Conservation (phyloP, 2,329 filamentous ascomycete species). For the Arthrobotrys conoides region DNA sequence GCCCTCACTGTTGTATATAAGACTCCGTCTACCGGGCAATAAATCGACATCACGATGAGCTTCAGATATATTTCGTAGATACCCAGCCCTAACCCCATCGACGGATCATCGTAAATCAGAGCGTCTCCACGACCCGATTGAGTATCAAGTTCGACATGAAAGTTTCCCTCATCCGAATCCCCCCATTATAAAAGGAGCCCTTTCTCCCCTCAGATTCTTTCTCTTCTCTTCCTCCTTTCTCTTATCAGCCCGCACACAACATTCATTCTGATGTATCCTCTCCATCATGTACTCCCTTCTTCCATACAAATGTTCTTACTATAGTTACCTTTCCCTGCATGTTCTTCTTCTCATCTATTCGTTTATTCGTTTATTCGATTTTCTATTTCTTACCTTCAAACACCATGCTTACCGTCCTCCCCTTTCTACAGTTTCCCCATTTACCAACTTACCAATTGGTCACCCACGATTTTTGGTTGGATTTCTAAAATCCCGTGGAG, state of each 20-base stretch:
- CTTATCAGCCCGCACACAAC: neutral
- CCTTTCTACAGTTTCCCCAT: constrained; percentile 12
- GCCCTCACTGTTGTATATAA: neutral
- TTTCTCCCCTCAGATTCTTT: neutral
- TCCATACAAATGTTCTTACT: too few species aligned
- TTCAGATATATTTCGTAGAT: neutral
- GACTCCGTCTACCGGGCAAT: neutral
- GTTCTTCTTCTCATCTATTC: neutral
- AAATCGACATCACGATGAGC: too few species aligned
- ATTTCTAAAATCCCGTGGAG: constrained; percentile 1
- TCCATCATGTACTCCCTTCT: neutral
- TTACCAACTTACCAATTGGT: neutral
- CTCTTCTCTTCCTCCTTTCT: neutral
- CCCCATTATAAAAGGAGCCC: constrained; percentile 3
- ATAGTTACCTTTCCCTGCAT: neutral
- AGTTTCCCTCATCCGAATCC: neutral
- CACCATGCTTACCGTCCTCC: neutral
- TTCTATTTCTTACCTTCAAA: neutral
- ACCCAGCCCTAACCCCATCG: neutral
- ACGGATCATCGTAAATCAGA: constrained; percentile 10
- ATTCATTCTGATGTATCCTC: neutral
- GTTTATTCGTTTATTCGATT: neutral
- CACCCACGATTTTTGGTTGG: constrained; percentile 7
- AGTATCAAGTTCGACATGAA: neutral
- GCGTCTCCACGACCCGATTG: neutral